Evolutionary conservation across 1,284 basidiomycete species (phyloP).

Genomic region (Heimioporus punctisporus): DNA sequence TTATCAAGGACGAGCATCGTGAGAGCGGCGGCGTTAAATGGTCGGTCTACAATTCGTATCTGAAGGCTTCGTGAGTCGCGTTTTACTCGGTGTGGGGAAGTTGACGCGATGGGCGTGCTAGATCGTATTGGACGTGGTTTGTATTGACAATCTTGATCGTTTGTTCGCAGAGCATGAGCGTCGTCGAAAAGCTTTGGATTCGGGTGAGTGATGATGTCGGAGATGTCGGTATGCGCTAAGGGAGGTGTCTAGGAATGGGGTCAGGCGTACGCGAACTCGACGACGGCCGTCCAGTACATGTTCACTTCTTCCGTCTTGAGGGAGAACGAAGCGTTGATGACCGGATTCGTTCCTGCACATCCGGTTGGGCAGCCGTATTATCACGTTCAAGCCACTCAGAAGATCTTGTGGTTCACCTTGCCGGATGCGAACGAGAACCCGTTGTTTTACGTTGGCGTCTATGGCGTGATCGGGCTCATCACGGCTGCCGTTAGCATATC

Average conservation of each 20-base stretch:
- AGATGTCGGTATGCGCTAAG: background rate
- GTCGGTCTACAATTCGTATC: slow-evolving; percentile 65
- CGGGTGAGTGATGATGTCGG: slow-evolving; percentile 11
- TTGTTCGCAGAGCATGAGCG: slow-evolving; percentile 36
- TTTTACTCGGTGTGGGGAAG: too few species aligned
- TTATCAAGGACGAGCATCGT: slow-evolving; percentile 59
- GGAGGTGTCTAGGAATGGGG: slow-evolving; percentile 43
- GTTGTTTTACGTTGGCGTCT: slow-evolving; percentile 52
- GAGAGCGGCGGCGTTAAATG: slow-evolving; percentile 66
- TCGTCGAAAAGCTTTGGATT: slow-evolving; percentile 61
- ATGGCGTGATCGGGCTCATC: slow-evolving; percentile 44
- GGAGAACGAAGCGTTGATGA: slow-evolving; percentile 34
- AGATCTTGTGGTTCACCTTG: slow-evolving; percentile 28
- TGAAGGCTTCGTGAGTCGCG: slow-evolving; percentile 50
- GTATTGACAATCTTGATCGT: slow-evolving; percentile 39
- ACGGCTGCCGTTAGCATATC: slow-evolving; percentile 39
- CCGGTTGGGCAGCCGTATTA: slow-evolving; percentile 9
- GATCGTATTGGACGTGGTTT: slow-evolving; percentile 54
- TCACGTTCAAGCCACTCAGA: slow-evolving; percentile 12
- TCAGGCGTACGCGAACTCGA: slow-evolving; percentile 38
- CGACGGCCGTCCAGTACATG: slow-evolving; percentile 18
- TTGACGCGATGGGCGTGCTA: slow-evolving; percentile 19
- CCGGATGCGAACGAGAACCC: slow-evolving; percentile 49
- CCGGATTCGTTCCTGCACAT: slow-evolving; percentile 18
- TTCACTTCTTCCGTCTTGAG: slow-evolving; percentile 27